These are phyloP conservation scores for Camellia granthamiana DNA, from an alignment of 148 eudicot species.

Conservation along the genomic window DNA sequence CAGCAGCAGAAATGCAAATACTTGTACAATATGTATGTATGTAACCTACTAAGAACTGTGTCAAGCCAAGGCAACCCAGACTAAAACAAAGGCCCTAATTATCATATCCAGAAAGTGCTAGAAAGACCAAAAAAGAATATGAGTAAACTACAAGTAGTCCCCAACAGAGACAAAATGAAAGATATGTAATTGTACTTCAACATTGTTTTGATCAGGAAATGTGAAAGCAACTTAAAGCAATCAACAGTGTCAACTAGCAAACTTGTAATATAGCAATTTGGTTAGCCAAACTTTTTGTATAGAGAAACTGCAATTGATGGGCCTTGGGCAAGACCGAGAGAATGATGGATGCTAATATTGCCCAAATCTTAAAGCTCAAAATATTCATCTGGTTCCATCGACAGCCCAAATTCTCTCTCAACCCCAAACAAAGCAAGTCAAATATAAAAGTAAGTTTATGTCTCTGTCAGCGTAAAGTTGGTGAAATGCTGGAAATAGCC, in stretches of 20 bases:
- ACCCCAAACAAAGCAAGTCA: no score
- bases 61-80: background rate
- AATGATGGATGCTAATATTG: background rate
- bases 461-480: no score
- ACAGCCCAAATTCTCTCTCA: background rate
- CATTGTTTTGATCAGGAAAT: background rate
- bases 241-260: background rate
- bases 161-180: background rate
- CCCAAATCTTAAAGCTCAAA: background rate
- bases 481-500: background rate
- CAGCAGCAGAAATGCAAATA: constrained; percentile 15
- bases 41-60: background rate
- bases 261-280: background rate
- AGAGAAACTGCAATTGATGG: background rate
- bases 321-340: background rate
- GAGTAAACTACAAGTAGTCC: background rate
- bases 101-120: background rate
- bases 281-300: background rate
- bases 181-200: background rate
- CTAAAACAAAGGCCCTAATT: background rate
- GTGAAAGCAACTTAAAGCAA: background rate
- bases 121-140: background rate
- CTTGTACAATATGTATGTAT: background rate
- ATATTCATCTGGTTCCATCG: background rate
- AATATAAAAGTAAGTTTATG: no score